phyloP scores from a whole-genome alignment of 148 eudicot genomes.

The Heliosperma pusillum region DNA sequence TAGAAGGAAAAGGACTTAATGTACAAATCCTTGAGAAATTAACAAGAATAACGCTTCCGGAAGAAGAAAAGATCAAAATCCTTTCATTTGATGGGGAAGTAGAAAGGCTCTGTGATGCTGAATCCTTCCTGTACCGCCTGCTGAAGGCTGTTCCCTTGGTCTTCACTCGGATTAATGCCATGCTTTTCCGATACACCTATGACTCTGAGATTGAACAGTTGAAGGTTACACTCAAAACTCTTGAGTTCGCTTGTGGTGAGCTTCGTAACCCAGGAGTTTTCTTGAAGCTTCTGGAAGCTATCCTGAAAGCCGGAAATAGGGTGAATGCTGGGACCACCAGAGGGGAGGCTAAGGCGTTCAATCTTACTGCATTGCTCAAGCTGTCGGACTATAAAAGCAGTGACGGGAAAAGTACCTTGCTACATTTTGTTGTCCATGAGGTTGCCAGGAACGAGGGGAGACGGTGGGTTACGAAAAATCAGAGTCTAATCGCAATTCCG shows the following conservation, averaged over 20 bases:
- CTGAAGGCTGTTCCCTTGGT: conserved; percentile 72
- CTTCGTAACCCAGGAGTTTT: conserved; percentile 64
- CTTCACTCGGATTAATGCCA: conserved; percentile 57
- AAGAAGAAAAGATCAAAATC: conserved; percentile 58
- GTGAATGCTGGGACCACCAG: conserved; percentile 85
- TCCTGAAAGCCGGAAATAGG: conserved; percentile 86
- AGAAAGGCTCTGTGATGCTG: conserved; percentile 70
- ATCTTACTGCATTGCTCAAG: conserved; percentile 59
- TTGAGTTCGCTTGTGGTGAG: conserved; percentile 69
- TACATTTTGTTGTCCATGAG: conserved; percentile 81
- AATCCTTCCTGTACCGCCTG: conserved; percentile 70
- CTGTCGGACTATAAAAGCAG: conserved; percentile 82
- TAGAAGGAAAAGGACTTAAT: conserved; percentile 55
- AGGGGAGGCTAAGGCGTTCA: conserved; percentile 89
- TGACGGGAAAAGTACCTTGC: conserved; percentile 75
- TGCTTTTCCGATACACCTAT: conserved; percentile 64
- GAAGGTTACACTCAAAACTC: conserved; percentile 44
- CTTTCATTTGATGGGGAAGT: conserved; percentile 55
- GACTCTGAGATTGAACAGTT: conserved; percentile 45
- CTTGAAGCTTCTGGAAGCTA: conserved; percentile 80
- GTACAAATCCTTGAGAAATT: conserved; percentile 71
- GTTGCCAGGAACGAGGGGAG: conserved; percentile 82
- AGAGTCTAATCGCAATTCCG: background rate
- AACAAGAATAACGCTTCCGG: conserved; percentile 52
- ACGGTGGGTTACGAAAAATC: conserved; percentile 40